These are phyloP conservation scores for Trypethelium eluteriae DNA, from an alignment of 495 filamentous ascomycete genomes.

Conservation along the genomic window DNA sequence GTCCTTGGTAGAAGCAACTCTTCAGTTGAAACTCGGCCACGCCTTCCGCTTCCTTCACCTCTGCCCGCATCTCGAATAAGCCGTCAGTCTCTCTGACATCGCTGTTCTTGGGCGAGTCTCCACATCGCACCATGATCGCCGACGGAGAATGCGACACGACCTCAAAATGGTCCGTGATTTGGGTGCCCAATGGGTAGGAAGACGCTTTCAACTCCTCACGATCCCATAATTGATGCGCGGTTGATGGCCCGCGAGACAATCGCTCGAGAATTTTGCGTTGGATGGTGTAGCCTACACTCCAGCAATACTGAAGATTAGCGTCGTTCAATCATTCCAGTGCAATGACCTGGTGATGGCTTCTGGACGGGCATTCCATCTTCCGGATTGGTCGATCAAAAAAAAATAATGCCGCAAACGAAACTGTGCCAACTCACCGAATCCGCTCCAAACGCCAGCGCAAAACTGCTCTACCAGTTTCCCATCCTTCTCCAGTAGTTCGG, in stretches of 20 bases:
- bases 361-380: not conserved
- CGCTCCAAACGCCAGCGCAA: conserved; percentile 59
- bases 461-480: conserved; percentile 54
- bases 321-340: not conserved
- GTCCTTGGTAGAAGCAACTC: conserved; percentile 56
- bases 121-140: conserved; percentile 57
- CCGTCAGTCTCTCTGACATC: conserved; percentile 57
- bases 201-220: conserved; percentile 45
- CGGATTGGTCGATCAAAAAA: not conserved
- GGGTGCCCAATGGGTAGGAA: conserved; percentile 54
- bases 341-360: not conserved
- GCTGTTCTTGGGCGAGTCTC: conserved; percentile 53
- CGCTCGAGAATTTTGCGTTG: conserved; percentile 55
- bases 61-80: conserved; percentile 59
- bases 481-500: conserved; percentile 54
- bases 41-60: conserved; percentile 50
- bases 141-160: conserved; percentile 58
- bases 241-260: conserved; percentile 56
- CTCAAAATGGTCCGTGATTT: conserved; percentile 70
- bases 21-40: conserved; percentile 60
- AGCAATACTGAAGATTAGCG: not conserved
- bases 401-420: not conserved
- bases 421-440: conserved; percentile 45
- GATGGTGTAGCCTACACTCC: conserved; percentile 49
- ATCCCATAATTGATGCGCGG: conserved; percentile 57